These are phyloP conservation scores for Cyclotella choctawhatcheeana DNA, from an alignment of 108 stramenopile species.

Conservation along the genomic window DNA sequence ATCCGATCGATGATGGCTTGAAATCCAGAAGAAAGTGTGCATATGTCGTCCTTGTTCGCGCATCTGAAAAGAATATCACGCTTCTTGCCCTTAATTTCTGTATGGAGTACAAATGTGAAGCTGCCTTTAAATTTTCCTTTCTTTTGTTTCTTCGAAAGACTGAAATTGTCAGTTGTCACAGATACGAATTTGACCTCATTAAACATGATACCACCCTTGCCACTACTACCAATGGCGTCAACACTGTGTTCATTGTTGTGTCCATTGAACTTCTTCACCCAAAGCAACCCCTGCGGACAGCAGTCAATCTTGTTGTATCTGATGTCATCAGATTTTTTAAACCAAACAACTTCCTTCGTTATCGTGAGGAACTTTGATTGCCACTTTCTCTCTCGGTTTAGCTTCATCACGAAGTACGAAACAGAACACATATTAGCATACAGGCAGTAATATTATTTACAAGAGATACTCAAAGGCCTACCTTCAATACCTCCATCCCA, in stretches of 20 bases:
- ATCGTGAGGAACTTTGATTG: slow-evolving; percentile 75
- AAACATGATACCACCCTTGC: slow-evolving; percentile 54
- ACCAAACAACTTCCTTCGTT: slow-evolving; percentile 65
- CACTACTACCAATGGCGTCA: slow-evolving; percentile 39
- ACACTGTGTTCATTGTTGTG: slow-evolving; percentile 36
- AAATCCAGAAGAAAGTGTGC: slow-evolving; percentile 39
- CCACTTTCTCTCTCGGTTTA: slow-evolving; percentile 83
- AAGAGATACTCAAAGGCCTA: too few species aligned
- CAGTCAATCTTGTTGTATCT: slow-evolving; percentile 31
- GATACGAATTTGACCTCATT: slow-evolving; percentile 25
- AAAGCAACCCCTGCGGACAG: slow-evolving; percentile 46
- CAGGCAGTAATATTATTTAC: too few species aligned
- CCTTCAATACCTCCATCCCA: slow-evolving; percentile 78
- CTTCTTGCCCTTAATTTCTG: slow-evolving; percentile 22
- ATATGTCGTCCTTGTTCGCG: slow-evolving; percentile 39
- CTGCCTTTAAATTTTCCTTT: slow-evolving; percentile 55
- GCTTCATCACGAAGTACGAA: too few species aligned
- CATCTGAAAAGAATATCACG: slow-evolving; percentile 53
- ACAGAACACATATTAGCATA: too few species aligned
- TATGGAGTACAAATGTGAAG: slow-evolving; percentile 44
- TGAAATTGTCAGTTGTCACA: slow-evolving; percentile 39
- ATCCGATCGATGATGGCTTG: slow-evolving; percentile 51
- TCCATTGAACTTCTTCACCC: slow-evolving; percentile 51
- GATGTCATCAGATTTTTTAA: slow-evolving; percentile 35
- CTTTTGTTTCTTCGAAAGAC: slow-evolving; percentile 51